Percentiles rank a stretch among this genome's conserved stretches.
phyloP scores from a whole-genome alignment of 805 yeast species.

The Deakozyma indianensis region DNA sequence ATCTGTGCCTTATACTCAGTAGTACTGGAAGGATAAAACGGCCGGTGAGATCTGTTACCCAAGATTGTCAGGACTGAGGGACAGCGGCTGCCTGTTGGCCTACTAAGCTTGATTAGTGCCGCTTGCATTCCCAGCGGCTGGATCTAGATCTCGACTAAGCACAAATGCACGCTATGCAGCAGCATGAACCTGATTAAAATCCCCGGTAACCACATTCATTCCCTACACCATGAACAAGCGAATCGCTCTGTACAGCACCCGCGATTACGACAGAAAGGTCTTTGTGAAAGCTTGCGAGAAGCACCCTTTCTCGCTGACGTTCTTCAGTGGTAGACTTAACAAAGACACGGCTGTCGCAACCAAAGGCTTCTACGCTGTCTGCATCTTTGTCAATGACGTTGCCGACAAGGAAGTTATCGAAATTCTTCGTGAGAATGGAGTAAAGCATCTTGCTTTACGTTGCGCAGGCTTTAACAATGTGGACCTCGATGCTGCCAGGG shows the following conservation, averaged over 20 bases:
- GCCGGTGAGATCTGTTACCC: no score
- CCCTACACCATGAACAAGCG: no score
- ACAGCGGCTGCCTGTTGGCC: no score
- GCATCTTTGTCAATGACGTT: slow-evolving; percentile 14
- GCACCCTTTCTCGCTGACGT: neutral
- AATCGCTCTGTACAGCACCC: neutral
- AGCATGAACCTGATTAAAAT: no score
- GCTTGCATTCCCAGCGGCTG: no score
- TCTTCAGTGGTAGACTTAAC: neutral
- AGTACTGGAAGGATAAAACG: no score
- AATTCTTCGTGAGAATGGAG: slow-evolving; percentile 8
- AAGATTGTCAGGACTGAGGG: no score
- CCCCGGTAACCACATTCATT: no score
- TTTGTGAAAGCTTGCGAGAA: neutral
- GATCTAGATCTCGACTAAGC: no score
- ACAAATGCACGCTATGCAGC: no score
- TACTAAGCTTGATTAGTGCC: no score
- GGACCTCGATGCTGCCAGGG: slow-evolving; percentile 12
- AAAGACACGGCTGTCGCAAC: neutral
- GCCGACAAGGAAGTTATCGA: slow-evolving; percentile 8
- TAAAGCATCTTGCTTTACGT: slow-evolving; percentile 11
- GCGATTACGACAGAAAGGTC: neutral
- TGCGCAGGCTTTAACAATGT: slow-evolving; percentile 17
- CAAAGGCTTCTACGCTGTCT: slow-evolving; percentile 11
- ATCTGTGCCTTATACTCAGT: no score